Evolutionary conservation across 2,329 filamentous ascomycete species (phyloP), one percentile per base, ranked within the genome.

Genomic region (Aspergillus thermomutatus): DNA sequence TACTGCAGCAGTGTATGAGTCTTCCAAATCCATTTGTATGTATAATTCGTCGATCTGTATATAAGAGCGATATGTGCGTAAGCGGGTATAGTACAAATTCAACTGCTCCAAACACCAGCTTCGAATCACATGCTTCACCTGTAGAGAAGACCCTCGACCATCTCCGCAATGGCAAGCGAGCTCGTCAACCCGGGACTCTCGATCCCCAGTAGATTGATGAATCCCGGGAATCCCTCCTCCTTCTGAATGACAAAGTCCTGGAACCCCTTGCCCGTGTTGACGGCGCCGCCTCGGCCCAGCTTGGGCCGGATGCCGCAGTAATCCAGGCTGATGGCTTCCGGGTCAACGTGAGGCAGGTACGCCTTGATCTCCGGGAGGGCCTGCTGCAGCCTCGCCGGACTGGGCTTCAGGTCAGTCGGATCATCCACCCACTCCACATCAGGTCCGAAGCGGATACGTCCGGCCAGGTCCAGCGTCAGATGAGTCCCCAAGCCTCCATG

Each of bases 251-350:
- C 80, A 70, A 99, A 97, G 72, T 99, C 94, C 60, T 88, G 81
- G 68, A 96, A 96, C 0, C 83, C 87, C 60, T 83, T 83, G 2
- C 75, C 76, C 5, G 79, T 78, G 41, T 74, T 73, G 28, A 74
- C 75, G 14, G 88, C 86, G 0, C 86, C 85, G 9, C 83, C 79
- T 37, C 78, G 79, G 1, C 79, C 83, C 60, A 97, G 72, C 79
- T 99, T 99, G 0, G 94, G 93, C 62, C 94, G 79, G 31, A 99
- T 93, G 0, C 94, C 94, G 17, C 91, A 91, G 70, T 97, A 99
- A 74, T 97, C 93, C 2, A 93, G 82, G 41, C 79, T 78, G 26
- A 99, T 81, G 0, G 84, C 84, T 0, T 76, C 75, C 17, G 78
- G 78, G 58, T 94, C 85, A 2, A 99, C 78, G 0, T 77, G 81